Evolutionary conservation across 1,139 yeast species (phyloP), one percentile per base, ranked within the genome.

Genomic region (Geotrichum macrosporum): DNA sequence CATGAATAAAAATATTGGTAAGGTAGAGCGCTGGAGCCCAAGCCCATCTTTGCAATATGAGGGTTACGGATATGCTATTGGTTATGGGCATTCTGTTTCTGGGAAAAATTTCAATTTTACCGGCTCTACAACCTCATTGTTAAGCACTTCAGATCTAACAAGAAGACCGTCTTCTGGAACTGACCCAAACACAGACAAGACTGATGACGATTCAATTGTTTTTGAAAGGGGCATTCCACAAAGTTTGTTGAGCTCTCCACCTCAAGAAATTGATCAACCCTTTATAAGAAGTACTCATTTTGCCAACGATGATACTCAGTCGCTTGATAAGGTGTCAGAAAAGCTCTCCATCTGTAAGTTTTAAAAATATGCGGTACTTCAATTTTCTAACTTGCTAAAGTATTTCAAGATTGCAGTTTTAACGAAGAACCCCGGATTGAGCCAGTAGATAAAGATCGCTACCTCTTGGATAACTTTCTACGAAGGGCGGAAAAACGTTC

Each of bases 211-310:
- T 21, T 41, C 46, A 9, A 41, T 41, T 12, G 32, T 39, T n/a
- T 48, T 40, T 41, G 46, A 40, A 10, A 21, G 41, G 13, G 48
- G 43, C 5, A 32, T 44, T 33, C 46, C 48, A 8, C 39, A 31
- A 8, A 40, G 45, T 26, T 33, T 48, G 16, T 31, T 44, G 13
- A 45, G 37, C n/a, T 44, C 51, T 15, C 47, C 45, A n/a, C 38
- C 41, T 4, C 44, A 43, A 31, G 38, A 39, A 27, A n/a, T n/a
- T n/a, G n/a, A n/a, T n/a, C n/a, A n/a, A n/a, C n/a, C n/a, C n/a
- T n/a, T n/a, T n/a, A 31, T 18, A 2, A 18, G 15, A 6, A 22
- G 20, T 34, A 19, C 16, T 29, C 22, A 34, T 5, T 33, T 32
- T 15, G 22, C n/a, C 20, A n/a, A 10, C 5, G 22, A 21, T 18